Conservation (phyloP, 2,329 filamentous ascomycete species). For the Paramyrothecium roridum region DNA sequence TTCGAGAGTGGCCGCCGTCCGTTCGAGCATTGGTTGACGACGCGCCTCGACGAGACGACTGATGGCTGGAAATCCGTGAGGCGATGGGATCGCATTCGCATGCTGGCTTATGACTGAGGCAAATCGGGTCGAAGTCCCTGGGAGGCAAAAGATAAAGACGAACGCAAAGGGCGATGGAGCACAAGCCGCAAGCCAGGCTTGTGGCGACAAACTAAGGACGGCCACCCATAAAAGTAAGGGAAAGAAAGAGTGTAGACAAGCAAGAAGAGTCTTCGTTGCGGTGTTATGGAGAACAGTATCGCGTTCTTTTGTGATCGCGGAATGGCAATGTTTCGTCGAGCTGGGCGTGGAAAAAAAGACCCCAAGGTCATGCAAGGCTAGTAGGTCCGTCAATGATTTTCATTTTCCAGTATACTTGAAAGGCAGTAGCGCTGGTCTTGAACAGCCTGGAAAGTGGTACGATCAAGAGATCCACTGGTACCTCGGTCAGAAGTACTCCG, state of each 20-base stretch:
- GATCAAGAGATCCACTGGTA: background rate
- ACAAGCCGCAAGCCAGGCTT: background rate
- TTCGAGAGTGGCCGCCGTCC: slow-evolving; percentile 54
- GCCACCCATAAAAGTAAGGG: too few species aligned
- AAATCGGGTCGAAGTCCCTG: background rate
- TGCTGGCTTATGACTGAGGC: background rate
- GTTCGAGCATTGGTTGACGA: slow-evolving; percentile 50
- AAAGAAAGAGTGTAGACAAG: too few species aligned
- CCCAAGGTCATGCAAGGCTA: too few species aligned
- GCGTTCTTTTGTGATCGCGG: too few species aligned
- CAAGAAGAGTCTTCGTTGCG: too few species aligned
- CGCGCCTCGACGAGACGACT: background rate
- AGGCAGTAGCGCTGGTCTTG: background rate
- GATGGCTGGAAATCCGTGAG: background rate
- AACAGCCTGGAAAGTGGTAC: background rate
- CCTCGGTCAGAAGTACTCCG: background rate
- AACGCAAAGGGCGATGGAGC: background rate
- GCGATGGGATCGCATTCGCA: background rate
- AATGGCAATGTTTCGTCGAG: too few species aligned
- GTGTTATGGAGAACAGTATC: too few species aligned
- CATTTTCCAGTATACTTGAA: background rate
- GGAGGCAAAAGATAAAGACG: background rate
- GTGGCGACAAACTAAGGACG: too few species aligned
- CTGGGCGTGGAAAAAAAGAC: background rate
- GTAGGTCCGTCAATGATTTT: too few species aligned